These are phyloP conservation scores for Globisporangium abappressorium DNA, from an alignment of 352 stramenopile genomes.

Conservation along the genomic window DNA sequence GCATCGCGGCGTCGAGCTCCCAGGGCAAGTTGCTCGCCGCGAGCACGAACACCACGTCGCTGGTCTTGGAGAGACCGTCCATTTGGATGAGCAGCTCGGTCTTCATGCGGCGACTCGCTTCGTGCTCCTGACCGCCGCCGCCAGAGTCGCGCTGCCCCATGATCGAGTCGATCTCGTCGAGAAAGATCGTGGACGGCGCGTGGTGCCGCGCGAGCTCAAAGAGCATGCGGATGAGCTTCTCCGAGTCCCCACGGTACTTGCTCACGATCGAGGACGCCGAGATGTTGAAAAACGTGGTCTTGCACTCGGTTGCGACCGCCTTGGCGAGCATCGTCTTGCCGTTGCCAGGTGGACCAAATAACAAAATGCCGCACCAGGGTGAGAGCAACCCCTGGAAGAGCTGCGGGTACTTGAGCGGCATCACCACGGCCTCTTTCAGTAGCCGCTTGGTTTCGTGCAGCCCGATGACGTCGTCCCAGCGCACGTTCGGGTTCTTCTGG, in stretches of 20 bases:
- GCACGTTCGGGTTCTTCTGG: conserved; percentile 86
- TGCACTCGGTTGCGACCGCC: conserved; percentile 80
- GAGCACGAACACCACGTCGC: conserved; percentile 81
- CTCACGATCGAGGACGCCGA: conserved; percentile 85
- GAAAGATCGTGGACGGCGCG: conserved; percentile 82
- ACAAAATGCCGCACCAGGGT: conserved; percentile 88
- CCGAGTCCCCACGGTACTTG: conserved; percentile 83
- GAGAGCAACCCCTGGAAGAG: conserved; percentile 92
- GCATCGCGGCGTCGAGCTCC: conserved; percentile 78
- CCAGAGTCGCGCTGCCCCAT: conserved; percentile 83
- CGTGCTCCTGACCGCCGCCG: conserved; percentile 73
- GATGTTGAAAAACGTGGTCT: conserved; percentile 89
- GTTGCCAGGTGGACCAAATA: conserved; percentile 84
- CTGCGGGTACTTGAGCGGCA: conserved; percentile 94
- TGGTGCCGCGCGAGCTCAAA: conserved; percentile 83
- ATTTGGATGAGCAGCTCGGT: conserved; percentile 87
- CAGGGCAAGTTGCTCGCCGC: conserved; percentile 82
- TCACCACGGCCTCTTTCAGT: conserved; percentile 93
- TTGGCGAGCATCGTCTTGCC: conserved; percentile 90
- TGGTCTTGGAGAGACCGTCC: conserved; percentile 77
- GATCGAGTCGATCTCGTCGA: conserved; percentile 88
- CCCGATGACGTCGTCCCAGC: conserved; percentile 89
- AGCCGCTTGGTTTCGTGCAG: conserved; percentile 92
- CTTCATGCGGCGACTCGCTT: conserved; percentile 85
- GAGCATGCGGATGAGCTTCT: conserved; percentile 85